Base-by-base conservation (phyloP, 768 basidiomycete species). In the Hericium alpestre region DNA sequence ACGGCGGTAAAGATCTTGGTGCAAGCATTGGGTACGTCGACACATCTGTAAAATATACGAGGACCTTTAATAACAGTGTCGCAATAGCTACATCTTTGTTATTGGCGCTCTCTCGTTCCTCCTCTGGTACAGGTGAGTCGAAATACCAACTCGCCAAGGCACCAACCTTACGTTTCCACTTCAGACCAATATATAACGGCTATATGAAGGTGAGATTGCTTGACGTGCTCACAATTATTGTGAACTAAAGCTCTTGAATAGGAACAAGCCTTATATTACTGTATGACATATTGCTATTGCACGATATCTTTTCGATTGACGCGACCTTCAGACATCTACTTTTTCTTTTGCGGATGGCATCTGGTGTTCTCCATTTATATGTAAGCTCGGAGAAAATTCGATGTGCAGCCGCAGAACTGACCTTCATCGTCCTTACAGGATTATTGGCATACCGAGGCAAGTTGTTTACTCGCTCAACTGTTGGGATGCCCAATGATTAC, bases 331-430 rank as follows among this genome's bases (percentile, higher is more conserved):
- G 94, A 97, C 75, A 71, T 96, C 62, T 99, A 92, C 77, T 95
- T 97, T 78, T 82, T 97, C 73, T 99, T 99, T 74, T 80, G 85
- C 56, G 95, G 93, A 50, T 97, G 90, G 79, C 93, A 99, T 73
- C 79, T 98, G 60, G 76, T 90, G 43, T 97, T 92, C 75, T 90
- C 88, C 61, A 69, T 90, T 66, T 98, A 97, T 75, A 91, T 90
- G 92, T 90, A 67, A 75, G 84, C 15, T 0, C 22, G 22, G 4
- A 37, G 9, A 32, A 32, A 32, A 32, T 32, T 32, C 32, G 8
- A 7, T 32, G 32, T 6, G 8, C 9, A 32, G 4, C 32, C 32
- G 6, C 32, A 32, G 9, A 32, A 32, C 32, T 32, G 4, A 32
- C 8, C 2, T 32, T 1, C 32, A 32, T 32, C 32, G 4, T 54